Base-by-base conservation (phyloP, 345 rosid genomes). In the Rhizophora mangle region DNA sequence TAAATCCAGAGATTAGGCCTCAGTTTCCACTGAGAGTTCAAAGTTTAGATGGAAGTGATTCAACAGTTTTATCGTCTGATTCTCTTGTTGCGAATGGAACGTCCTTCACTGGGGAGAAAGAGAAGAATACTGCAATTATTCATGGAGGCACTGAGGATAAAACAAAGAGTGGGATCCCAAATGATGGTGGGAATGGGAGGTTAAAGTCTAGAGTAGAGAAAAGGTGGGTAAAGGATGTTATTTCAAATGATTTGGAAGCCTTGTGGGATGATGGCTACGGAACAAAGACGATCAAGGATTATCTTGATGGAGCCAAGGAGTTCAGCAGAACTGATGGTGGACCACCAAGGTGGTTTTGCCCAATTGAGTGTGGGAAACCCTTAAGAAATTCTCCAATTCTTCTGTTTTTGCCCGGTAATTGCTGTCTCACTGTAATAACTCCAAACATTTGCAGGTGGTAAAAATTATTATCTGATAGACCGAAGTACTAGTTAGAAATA, bases 221-320 rank as follows among this genome's bases (percentile, higher is more conserved):
- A 57, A 79, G 34, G 68, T 22, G 68, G 72, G 75, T 22, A 59
- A 73, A 72, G 58, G 77, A 80, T n/a, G 80, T 9, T 55, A 68
- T 65, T 65, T 67, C 73, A 4, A 68, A 82, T 32, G 78, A 76
- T 32, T 65, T 92, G 81, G 84, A 84, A 69, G 62, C 76, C 59
- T 75, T 87, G 58, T 92, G 97, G 97, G 88, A 92, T 72, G 94
- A 92, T 86, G 96, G 91, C 15, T 89, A 84, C 63, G 86, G 91
- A 32, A 75, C 83, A 11, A 76, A 39, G 27, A 81, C 80, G n/a
- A 80, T 89, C 1, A 87, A 85, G 75, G 89, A 92, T 82, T 89
- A 79, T 78, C 79, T 88, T 52, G 81, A 81, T 5, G 86, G 37
- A 21, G 74, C 89, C 5, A 81, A 59, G 72, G 88, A 83, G 76